Evolutionary conservation across 371 early-diverging fungal genomes (phyloP), one percentile per base, ranked within the genome.

Genomic region (Mortierella sp.): DNA sequence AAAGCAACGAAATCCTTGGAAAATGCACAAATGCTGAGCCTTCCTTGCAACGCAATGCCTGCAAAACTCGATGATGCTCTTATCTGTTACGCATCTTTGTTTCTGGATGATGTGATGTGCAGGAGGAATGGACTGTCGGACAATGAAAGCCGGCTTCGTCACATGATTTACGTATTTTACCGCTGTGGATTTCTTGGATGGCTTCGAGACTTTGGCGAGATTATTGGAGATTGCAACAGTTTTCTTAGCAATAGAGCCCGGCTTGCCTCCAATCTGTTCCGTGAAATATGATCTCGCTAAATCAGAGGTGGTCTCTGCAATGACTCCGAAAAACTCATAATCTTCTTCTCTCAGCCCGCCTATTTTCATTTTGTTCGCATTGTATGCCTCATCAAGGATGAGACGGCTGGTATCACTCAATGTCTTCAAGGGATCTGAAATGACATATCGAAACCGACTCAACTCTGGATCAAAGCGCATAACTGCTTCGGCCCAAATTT

Each of bases 241-340:
- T 40, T 40, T 15, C 10, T 40, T 10, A n/a, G n/a, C n/a, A n/a
- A n/a, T n/a, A n/a, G n/a, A n/a, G n/a, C n/a, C n/a, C n/a, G 5
- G 40, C 10, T 2, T 40, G 40, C 40, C 15, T 40, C 40, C 10
- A 28, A 8, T 29, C 53, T 10, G 40, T 26, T 42, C 51, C 23
- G 37, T 3, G 42, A 61, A 61, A 31, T 15, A 68, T 29, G 40
- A 28, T 22, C 29, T 68, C n/a, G 22, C 32, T n/a, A 37, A 31
- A 35, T 43, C 12, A 19, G 45, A 32, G 15, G 61, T 61, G 4
- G 45, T 22, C 5, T 49, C 68, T 0, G 61, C 49, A 5, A 68
- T 31, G 29, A 54, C 53, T 9, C 61, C 61, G 29, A 61, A 31
- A 34, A 68, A 61, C 43, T 61, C 68, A 22, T 53, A 53, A 15